phyloP scores from a whole-genome alignment of 768 basidiomycete genomes.

The Phallus indusiatus region DNA sequence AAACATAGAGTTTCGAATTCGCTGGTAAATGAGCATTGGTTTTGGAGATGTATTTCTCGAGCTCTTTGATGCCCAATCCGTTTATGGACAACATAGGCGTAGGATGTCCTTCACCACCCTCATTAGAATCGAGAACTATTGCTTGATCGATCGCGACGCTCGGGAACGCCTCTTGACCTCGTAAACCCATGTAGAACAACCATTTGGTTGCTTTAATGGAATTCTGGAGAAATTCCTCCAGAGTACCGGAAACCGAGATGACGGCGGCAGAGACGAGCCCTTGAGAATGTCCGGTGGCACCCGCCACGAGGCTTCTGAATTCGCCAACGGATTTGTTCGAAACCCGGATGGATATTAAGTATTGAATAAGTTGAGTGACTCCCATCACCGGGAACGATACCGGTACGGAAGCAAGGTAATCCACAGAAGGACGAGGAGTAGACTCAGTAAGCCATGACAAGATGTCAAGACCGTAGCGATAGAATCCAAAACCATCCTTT shows the following conservation, averaged over 20 bases:
- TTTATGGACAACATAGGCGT: slow-evolving; percentile 90
- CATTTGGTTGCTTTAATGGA: slow-evolving; percentile 78
- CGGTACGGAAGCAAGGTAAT: slow-evolving; percentile 89
- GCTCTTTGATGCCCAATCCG: slow-evolving; percentile 65
- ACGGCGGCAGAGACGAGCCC: slow-evolving; percentile 92
- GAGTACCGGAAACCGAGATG: slow-evolving; percentile 69
- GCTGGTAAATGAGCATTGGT: slow-evolving; percentile 79
- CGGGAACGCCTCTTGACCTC: slow-evolving; percentile 93
- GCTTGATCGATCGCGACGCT: slow-evolving; percentile 80
- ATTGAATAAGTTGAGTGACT: slow-evolving; percentile 91
- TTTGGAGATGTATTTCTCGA: slow-evolving; percentile 73
- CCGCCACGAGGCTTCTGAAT: slow-evolving; percentile 64
- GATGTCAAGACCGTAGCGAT: slow-evolving; percentile 74
- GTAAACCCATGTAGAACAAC: slow-evolving; percentile 88
- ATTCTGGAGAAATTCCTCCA: slow-evolving; percentile 68
- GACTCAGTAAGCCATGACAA: slow-evolving; percentile 74
- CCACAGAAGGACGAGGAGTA: slow-evolving; percentile 58
- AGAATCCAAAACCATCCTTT: slow-evolving; percentile 47
- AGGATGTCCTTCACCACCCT: slow-evolving; percentile 89
- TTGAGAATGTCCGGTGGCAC: slow-evolving; percentile 95
- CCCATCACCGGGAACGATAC: slow-evolving; percentile 94
- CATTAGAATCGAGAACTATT: slow-evolving; percentile 78
- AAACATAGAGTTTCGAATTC: slow-evolving; percentile 74
- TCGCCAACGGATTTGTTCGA: slow-evolving; percentile 70
- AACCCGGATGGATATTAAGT: slow-evolving; percentile 71